phyloP scores from a whole-genome alignment of 164 flowering plant species.

The Brasenia schreberi region DNA sequence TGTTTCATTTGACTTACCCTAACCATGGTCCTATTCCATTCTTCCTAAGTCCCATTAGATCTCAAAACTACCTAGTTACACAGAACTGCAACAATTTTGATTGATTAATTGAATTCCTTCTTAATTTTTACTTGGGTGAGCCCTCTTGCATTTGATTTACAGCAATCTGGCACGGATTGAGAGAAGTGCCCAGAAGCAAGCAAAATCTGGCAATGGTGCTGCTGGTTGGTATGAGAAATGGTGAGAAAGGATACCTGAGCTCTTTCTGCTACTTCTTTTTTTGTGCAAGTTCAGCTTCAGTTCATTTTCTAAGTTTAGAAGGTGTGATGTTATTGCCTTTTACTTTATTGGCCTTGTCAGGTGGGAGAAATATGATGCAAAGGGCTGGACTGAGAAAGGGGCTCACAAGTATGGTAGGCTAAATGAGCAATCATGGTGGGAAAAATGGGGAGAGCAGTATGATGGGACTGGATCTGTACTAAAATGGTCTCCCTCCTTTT shows the following conservation, averaged over 20 bases:
- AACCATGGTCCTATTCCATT: too few species aligned
- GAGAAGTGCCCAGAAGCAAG: constrained; percentile 97
- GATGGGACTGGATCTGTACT: constrained; percentile 95
- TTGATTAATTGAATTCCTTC: not conserved
- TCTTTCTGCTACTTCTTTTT: not conserved
- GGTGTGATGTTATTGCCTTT: not conserved
- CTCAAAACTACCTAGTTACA: too few species aligned
- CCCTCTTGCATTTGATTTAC: constrained; percentile 7
- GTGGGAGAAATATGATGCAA: constrained; percentile 99
- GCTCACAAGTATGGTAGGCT: constrained; percentile 92
- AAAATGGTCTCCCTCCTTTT: constrained; percentile 50
- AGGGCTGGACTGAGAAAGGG: constrained; percentile 97
- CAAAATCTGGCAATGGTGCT: constrained; percentile 87
- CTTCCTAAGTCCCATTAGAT: too few species aligned
- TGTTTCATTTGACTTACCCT: too few species aligned
- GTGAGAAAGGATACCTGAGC: constrained; percentile 24
- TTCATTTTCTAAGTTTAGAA: not conserved
- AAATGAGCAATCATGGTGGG: constrained; percentile 99
- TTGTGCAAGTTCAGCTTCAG: not conserved
- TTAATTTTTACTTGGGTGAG: too few species aligned
- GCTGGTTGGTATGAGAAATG: constrained; percentile 98
- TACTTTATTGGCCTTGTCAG: constrained; percentile 15
- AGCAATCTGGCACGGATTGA: constrained; percentile 93
- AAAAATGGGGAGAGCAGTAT: constrained; percentile 96
- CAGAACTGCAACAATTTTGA: not conserved